Conservation (phyloP, 768 basidiomycete species). For the Lactifluus volemus region DNA sequence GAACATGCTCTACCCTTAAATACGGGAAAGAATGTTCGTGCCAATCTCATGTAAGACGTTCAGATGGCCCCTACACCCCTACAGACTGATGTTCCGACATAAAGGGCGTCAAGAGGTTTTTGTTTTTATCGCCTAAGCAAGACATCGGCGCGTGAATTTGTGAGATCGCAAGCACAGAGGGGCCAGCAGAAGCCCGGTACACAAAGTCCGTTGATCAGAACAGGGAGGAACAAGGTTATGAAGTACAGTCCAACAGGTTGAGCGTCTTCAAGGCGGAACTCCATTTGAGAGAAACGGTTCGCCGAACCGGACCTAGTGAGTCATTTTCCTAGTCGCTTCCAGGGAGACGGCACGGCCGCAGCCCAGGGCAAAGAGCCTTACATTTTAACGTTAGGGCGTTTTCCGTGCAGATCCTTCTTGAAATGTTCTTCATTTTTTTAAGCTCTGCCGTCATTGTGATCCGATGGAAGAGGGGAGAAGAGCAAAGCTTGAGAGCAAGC, state of each 20-base stretch:
- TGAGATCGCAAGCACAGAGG: background rate
- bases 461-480: too few species aligned
- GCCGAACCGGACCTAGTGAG: background rate
- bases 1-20: background rate
- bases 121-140: background rate
- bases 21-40: background rate
- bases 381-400: background rate
- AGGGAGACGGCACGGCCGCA: background rate
- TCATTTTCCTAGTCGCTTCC: background rate
- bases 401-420: too few species aligned
- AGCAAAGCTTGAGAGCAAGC: too few species aligned
- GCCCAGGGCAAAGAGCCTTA: background rate
- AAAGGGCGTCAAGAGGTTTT: background rate
- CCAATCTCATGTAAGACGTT: background rate
- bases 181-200: background rate
- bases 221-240: background rate
- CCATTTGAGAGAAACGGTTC: background rate
- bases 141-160: background rate
- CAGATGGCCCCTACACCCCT: background rate
- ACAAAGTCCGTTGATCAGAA: background rate
- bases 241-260: background rate
- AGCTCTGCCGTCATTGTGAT: too few species aligned
- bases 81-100: constrained; percentile 3
- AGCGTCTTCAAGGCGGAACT: background rate
- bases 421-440: too few species aligned